These are phyloP conservation scores for Aspergillus avenaceus DNA, from an alignment of 495 filamentous ascomycete genomes.

Conservation along the genomic window DNA sequence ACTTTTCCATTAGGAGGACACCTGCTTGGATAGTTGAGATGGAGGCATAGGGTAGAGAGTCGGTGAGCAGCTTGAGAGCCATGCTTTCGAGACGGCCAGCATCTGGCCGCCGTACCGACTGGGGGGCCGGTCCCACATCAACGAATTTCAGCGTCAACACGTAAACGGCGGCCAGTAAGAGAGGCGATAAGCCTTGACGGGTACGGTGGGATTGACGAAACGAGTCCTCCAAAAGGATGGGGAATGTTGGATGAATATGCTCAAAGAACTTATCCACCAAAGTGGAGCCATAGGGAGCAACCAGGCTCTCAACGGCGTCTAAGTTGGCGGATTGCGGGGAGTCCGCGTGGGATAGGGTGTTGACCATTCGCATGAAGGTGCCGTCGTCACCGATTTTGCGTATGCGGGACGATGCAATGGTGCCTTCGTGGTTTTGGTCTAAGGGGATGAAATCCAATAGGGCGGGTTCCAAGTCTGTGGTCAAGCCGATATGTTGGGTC, in stretches of 20 bases:
- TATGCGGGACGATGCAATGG: slow-evolving; percentile 43
- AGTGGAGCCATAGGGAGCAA: slow-evolving; percentile 74
- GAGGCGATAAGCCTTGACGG: slow-evolving; percentile 73
- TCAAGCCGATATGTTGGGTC: slow-evolving; percentile 50
- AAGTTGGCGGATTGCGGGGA: slow-evolving; percentile 54
- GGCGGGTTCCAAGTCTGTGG: slow-evolving; percentile 49
- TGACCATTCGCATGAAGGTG: slow-evolving; percentile 68
- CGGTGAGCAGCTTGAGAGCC: slow-evolving; percentile 65
- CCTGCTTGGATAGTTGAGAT: slow-evolving; percentile 94
- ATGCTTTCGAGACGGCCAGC: slow-evolving; percentile 70
- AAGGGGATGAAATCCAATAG: slow-evolving; percentile 44
- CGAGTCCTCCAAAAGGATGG: slow-evolving; percentile 81
- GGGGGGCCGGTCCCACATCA: slow-evolving; percentile 65
- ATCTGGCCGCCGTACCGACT: slow-evolving; percentile 65
- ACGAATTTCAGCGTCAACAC: slow-evolving; percentile 89
- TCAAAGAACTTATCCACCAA: slow-evolving; percentile 85
- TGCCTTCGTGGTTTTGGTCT: slow-evolving; percentile 38
- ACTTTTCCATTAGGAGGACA: slow-evolving; percentile 80
- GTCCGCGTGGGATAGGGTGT: slow-evolving; percentile 31
- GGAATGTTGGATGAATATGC: slow-evolving; percentile 84
- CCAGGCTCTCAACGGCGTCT: slow-evolving; percentile 76
- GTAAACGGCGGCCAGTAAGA: slow-evolving; percentile 85
- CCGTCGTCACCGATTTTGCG: slow-evolving; percentile 77
- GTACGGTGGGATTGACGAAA: slow-evolving; percentile 84
- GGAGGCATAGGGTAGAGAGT: slow-evolving; percentile 78